A percentile compares a stretch with the other conserved stretches of the same genome.
Conservation (phyloP, 2,329 filamentous ascomycete genomes). For the Aureobasidium vineae region DNA sequence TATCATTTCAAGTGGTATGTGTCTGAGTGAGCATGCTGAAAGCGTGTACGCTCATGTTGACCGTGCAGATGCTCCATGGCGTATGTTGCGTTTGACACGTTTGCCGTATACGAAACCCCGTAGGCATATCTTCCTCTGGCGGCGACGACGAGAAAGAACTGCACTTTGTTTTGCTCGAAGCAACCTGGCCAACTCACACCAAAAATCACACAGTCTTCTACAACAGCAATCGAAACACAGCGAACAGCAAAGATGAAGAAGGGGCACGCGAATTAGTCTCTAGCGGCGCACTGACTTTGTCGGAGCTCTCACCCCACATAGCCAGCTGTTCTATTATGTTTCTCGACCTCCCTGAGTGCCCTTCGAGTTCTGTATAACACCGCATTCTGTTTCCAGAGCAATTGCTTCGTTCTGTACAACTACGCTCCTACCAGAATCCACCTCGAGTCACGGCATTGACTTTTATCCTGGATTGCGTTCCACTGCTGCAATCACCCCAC, state of each 20-base stretch:
- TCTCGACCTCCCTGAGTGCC: constrained; percentile 15
- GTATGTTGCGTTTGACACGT: background rate
- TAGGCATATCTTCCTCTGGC: background rate
- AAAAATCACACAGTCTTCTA: background rate
- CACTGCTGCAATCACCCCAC: background rate
- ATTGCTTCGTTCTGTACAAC: background rate
- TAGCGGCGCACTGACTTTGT: constrained; percentile 24
- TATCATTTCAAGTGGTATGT: background rate
- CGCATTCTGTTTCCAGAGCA: background rate
- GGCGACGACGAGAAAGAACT: background rate
- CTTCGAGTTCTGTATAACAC: constrained; percentile 2
- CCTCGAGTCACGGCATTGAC: background rate
- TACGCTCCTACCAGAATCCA: background rate
- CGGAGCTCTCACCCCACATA: constrained; percentile 23
- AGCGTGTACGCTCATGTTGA: background rate
- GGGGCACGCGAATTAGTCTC: background rate
- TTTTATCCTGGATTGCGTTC: background rate
- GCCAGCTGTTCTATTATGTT: constrained; percentile 19
- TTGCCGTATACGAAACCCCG: background rate
- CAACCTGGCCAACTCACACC: background rate
- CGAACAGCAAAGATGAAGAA: constrained; percentile 10
- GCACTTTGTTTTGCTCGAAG: background rate
- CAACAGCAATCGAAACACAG: background rate
- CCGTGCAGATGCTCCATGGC: background rate
- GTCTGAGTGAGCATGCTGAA: background rate